These are phyloP conservation scores for Beauveria scarabaeidicola DNA, from an alignment of 2,329 filamentous ascomycete species.

Conservation along the genomic window DNA sequence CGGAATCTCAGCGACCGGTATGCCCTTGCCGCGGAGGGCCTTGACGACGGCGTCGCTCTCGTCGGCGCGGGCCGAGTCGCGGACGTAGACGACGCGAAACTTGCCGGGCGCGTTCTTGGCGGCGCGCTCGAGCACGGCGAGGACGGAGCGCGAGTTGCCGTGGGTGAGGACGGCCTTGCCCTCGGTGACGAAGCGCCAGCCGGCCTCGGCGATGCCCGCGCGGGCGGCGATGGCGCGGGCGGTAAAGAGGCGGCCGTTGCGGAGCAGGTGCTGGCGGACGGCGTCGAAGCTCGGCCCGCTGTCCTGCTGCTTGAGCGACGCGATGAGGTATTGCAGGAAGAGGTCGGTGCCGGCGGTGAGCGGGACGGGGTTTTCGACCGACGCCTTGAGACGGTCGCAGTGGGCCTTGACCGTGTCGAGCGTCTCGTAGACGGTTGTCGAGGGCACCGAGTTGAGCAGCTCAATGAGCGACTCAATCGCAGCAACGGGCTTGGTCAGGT, in stretches of 20 bases:
- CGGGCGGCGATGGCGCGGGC: slow-evolving; percentile 77
- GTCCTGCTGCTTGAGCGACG: slow-evolving; percentile 53
- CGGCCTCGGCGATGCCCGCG: slow-evolving; percentile 72
- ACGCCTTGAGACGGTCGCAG: slow-evolving; percentile 66
- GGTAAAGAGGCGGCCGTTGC: slow-evolving; percentile 81
- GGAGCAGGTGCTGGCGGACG: slow-evolving; percentile 72
- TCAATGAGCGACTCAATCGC: slow-evolving; percentile 87
- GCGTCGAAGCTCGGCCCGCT: slow-evolving; percentile 54
- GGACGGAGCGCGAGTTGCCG: slow-evolving; percentile 78
- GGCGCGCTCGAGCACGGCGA: slow-evolving; percentile 65
- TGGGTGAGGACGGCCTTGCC: slow-evolving; percentile 81
- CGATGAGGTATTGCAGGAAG: slow-evolving; percentile 88
- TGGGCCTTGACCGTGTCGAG: slow-evolving; percentile 75
- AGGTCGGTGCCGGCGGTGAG: slow-evolving; percentile 90
- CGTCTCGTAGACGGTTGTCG: slow-evolving; percentile 88
- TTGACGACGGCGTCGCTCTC: slow-evolving; percentile 66
- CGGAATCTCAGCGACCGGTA: slow-evolving; percentile 63
- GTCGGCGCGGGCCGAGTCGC: slow-evolving; percentile 43
- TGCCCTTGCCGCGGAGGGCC: slow-evolving; percentile 61
- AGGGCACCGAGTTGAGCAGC: slow-evolving; percentile 69
- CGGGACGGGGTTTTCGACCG: slow-evolving; percentile 81
- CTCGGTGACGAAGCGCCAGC: slow-evolving; percentile 69
- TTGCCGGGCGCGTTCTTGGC: slow-evolving; percentile 46
- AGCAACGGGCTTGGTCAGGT: slow-evolving; percentile 91
- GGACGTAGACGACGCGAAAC: slow-evolving; percentile 78